Base-by-base conservation (phyloP, 2,329 filamentous ascomycete genomes). In the Exophiala calicioides region DNA sequence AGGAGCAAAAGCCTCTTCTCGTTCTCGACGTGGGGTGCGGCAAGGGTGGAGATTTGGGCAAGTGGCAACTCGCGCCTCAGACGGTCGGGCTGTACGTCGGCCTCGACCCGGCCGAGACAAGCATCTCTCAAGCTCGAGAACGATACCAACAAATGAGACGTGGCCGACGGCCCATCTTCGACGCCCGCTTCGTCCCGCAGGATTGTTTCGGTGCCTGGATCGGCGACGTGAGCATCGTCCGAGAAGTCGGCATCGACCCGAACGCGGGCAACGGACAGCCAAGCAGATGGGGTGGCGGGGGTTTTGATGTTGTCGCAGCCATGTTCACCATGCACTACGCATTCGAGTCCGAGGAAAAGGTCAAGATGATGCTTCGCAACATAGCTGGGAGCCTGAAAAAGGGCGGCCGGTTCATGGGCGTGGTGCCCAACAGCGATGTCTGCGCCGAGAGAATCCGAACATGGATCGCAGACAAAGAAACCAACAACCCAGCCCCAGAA, bases 251-350 rank as follows among this genome's bases (percentile, higher is more conserved):
- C 16, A 95, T 95, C 59, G 88, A 95, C 61, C 75, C 79, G 0
- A 85, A 84, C 50, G 80, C 77, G 10, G 83, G 72, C 60, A 76
- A 74, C 20, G 67, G 69, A 1, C 68, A 67, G 18, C 68, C 76
- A 24, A 86, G 82, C 67, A 83, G 81, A 29, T 84, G 79, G 69
- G 79, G 80, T 52, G 81, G 81, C 42, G 85, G 85, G 44, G 90
- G 91, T 3, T 98, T 97, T 60, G 93, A 98, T 65, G 87, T 97
- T 31, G 91, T 98, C 54, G 90, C 86, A 63, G 95, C 95, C 81
- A 98, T 98, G 93, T 98, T 98, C 68, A 94, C 90, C 62, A 93
- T 98, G 83, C 93, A 98, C 71, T 98, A 98, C 66, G 90, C 93
- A 4, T 98, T 97, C 59, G 93, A 97, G 72, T 88, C 77, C 41